phyloP scores from a whole-genome alignment of 805 yeast genomes.

The Candida vaughaniae region DNA sequence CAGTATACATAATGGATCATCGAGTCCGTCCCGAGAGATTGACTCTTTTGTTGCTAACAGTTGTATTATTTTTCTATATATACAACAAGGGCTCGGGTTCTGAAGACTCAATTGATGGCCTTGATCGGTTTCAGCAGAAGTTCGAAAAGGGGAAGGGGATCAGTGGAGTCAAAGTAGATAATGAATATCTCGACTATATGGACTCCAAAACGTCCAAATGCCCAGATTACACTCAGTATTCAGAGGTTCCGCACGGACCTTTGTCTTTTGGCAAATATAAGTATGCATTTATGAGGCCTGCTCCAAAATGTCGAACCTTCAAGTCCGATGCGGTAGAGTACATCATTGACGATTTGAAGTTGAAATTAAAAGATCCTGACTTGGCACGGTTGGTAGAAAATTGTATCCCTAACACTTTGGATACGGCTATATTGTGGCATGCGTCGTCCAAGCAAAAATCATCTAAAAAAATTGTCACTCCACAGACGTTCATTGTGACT shows the following conservation, averaged over 20 bases:
- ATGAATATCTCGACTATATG: slow-evolving; percentile 2
- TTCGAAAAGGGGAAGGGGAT: no score
- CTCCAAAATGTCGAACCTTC: slow-evolving; percentile 70
- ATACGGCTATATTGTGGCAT: slow-evolving; percentile 83
- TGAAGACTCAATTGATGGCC: no score
- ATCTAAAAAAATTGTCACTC: slow-evolving; percentile 6
- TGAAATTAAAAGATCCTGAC: slow-evolving; percentile 57
- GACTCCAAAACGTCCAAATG: slow-evolving; percentile 36
- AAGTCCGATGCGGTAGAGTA: slow-evolving; percentile 59
- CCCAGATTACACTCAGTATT: slow-evolving; percentile 62
- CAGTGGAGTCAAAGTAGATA: slow-evolving; percentile 2
- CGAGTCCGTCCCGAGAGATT: slow-evolving; percentile 5
- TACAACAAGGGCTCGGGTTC: no score
- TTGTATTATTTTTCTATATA: background rate
- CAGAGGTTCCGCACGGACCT: slow-evolving; percentile 56
- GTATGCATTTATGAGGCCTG: slow-evolving; percentile 78
- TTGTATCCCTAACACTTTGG: slow-evolving; percentile 82
- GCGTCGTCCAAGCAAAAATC: slow-evolving; percentile 10
- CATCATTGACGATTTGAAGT: slow-evolving; percentile 51
- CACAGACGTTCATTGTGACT: slow-evolving; percentile 78
- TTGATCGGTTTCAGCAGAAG: no score
- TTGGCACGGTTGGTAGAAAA: slow-evolving; percentile 76
- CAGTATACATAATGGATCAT: slow-evolving; percentile 1
- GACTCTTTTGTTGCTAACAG: background rate
- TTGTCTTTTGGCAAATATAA: slow-evolving; percentile 51